Conservation (phyloP, 495 filamentous ascomycete species). For the Polyplosphaeria fusca region DNA sequence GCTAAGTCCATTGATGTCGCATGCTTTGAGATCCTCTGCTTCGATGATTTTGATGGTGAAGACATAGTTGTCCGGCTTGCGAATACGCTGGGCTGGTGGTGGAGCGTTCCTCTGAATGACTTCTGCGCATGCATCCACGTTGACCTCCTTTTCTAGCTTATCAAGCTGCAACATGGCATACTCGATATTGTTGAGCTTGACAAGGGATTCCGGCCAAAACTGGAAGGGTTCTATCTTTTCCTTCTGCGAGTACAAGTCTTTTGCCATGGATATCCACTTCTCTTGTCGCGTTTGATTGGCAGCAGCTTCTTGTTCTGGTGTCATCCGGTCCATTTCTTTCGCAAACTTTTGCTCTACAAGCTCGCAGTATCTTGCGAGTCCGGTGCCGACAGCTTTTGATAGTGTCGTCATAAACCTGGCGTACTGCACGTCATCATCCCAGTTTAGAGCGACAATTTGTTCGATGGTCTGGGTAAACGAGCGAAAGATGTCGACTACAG, state of each 20-base stretch:
- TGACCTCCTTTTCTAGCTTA: conserved; percentile 80
- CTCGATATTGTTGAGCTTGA: conserved; percentile 97
- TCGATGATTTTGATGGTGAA: conserved; percentile 99
- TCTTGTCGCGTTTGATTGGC: conserved; percentile 80
- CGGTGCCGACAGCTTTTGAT: conserved; percentile 78
- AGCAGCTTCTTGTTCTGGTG: conserved; percentile 79
- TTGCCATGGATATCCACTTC: conserved; percentile 84
- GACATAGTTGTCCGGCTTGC: conserved; percentile 75
- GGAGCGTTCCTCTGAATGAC: conserved; percentile 66
- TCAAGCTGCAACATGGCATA: conserved; percentile 88
- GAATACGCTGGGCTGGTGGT: conserved; percentile 49
- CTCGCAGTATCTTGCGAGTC: conserved; percentile 88
- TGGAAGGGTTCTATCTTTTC: conserved; percentile 97
- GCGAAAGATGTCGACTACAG: conserved; percentile 88
- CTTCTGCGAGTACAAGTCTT: conserved; percentile 89
- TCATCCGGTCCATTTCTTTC: conserved; percentile 87
- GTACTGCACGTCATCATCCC: conserved; percentile 89
- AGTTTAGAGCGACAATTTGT: conserved; percentile 78
- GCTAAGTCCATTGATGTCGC: conserved; percentile 88
- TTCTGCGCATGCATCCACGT: conserved; percentile 90
- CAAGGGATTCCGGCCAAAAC: conserved; percentile 92
- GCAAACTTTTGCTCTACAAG: conserved; percentile 80
- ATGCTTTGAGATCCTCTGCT: conserved; percentile 96
- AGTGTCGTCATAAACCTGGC: conserved; percentile 97
- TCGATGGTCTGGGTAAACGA: conserved; percentile 89